Base-by-base conservation (phyloP, 2,329 filamentous ascomycete species). In the Colletotrichum orchidophilum region DNA sequence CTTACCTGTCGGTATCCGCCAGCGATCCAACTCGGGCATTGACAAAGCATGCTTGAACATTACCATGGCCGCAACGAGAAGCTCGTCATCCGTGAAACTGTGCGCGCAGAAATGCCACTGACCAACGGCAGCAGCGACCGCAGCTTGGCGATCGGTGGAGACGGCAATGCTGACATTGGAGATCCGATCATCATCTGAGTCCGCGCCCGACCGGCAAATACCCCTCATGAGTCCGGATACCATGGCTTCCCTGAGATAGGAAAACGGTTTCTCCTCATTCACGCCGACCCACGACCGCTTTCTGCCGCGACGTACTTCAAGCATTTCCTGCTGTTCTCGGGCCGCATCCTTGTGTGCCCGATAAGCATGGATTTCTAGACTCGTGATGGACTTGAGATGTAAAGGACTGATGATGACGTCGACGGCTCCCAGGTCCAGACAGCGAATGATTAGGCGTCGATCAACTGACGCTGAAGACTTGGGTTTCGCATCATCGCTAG, bases 201-300 rank as follows among this genome's bases (percentile, higher is more conserved):
- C 78, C 83, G 82, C 83, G 83, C 82, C 83, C 50, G 87, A 89
- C 73, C 92, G 93, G 81, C 95, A 97, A 65, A 97, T 97, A 46
- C 94, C 91, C 77, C 92, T 92, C 93, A 97, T 96, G 68, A 98
- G 87, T 67, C 92, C 92, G 1, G 94, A 96, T 5, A 98, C 95
- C 94, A 98, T 97, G 60, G 93, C 94, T 83, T 98, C 95, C 71
- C 95, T 88, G 65, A 98, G 83, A 81, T 97, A 97, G 18, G 94
- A 92, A 82, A 95, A 97, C 1, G 95, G 94, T 79, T 95, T 93
- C 75, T 94, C 90, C 75, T 96, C 93, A 77, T 94, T 90, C 12
- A 97, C 88, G 29, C 95, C 95, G 52, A 97, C 94, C 95, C 95
- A 97, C 0, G 95, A 97, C 63, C 94, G 90, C 81, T 97, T 97